Conservation (phyloP, 2,329 filamentous ascomycete genomes). For the Diaporthe sp. region DNA sequence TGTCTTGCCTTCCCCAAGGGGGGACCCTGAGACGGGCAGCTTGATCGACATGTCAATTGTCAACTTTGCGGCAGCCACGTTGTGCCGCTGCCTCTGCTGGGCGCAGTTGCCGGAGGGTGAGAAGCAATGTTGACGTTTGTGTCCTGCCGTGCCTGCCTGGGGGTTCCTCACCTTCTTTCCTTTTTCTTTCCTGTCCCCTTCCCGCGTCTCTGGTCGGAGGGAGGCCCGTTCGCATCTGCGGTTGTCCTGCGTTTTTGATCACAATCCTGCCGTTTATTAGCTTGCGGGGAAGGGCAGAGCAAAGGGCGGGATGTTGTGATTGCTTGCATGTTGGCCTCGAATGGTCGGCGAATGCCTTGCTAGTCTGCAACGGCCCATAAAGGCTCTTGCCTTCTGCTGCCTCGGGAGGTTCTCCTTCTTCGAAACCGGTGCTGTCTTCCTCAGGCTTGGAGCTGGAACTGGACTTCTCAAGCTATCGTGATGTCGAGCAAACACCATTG, state of each 20-base stretch:
- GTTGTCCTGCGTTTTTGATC: neutral
- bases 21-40: constrained; percentile 14
- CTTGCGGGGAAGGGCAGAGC: constrained; percentile 9
- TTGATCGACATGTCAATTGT: constrained; percentile 31
- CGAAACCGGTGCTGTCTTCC: neutral
- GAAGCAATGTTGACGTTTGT: constrained; percentile 34
- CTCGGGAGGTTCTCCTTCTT: constrained; percentile 13
- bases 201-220: constrained; percentile 21
- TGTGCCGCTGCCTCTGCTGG: constrained; percentile 34
- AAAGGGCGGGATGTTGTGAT: constrained; percentile 17
- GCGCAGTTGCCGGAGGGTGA: constrained; percentile 5
- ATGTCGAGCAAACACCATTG: constrained; percentile 1
- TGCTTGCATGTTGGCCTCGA: constrained; percentile 17
- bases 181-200: neutral
- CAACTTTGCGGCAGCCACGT: constrained; percentile 29
- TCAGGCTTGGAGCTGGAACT: constrained; percentile 1
- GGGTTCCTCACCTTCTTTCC: neutral
- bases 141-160: constrained; percentile 36
- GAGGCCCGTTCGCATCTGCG: constrained; percentile 31
- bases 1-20: constrained; percentile 6
- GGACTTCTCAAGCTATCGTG: constrained; percentile 8
- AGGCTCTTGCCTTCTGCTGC: constrained; percentile 25
- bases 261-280: constrained; percentile 14
- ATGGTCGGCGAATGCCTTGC: constrained; percentile 13
- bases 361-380: constrained; percentile 33